Conservation (phyloP, 768 basidiomycete species). For the Phylloporus sp. region DNA sequence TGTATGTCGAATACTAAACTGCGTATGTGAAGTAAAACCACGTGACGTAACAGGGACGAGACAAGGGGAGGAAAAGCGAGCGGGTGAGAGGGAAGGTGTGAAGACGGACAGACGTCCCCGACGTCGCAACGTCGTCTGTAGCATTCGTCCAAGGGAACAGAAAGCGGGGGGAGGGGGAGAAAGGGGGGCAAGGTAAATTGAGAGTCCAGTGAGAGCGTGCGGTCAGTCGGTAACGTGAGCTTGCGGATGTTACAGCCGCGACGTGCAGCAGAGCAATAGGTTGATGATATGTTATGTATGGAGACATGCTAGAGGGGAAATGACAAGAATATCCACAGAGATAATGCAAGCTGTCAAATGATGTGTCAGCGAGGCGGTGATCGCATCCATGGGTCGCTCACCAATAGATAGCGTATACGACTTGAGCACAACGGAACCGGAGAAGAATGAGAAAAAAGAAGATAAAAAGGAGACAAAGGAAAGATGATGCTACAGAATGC, state of each 20-base stretch:
- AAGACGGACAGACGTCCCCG: not conserved
- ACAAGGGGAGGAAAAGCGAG: not conserved
- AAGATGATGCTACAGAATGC: slow-evolving; percentile 52
- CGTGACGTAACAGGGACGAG: not conserved
- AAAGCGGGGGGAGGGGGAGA: not conserved
- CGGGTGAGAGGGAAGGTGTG: too few relatives aligned
- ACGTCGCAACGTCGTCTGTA: not conserved
- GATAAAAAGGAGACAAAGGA: not conserved
- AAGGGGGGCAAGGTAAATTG: not conserved
- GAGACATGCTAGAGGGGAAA: slow-evolving; percentile 22
- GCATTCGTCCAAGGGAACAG: not conserved
- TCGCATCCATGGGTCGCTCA: slow-evolving; percentile 1
- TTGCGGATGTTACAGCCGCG: not conserved
- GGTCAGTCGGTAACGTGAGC: not conserved
- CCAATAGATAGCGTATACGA: slow-evolving; percentile 27
- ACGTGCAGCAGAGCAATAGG: slow-evolving; percentile 15
- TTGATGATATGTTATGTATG: slow-evolving; percentile 27
- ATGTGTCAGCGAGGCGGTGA: not conserved
- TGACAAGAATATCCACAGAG: slow-evolving; percentile 28
- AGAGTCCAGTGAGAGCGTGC: not conserved
- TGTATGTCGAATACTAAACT: not conserved
- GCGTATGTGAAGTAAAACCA: not conserved
- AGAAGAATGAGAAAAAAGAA: not conserved
- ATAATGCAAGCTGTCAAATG: slow-evolving; percentile 24
- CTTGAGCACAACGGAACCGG: slow-evolving; percentile 4